These are phyloP conservation scores for Rhodotorula sp. DNA, from an alignment of 1,284 basidiomycete species.

Conservation along the genomic window DNA sequence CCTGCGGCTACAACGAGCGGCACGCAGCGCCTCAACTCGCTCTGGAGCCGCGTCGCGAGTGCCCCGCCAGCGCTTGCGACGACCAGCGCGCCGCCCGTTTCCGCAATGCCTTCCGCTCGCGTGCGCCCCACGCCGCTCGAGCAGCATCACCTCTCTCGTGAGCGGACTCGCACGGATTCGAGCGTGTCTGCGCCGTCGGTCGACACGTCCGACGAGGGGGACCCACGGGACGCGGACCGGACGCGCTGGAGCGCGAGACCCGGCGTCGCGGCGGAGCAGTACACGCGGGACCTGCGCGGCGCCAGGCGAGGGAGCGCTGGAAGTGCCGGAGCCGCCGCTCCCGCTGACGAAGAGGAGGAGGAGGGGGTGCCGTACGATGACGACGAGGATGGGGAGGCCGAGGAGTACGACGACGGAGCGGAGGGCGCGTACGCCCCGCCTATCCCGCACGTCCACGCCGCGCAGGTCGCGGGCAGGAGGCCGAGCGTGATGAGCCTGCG, in stretches of 20 bases:
- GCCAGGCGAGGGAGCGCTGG: background rate
- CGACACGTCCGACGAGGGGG: background rate
- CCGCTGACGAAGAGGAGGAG: background rate
- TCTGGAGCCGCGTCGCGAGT: conserved; percentile 1
- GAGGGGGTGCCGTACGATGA: background rate
- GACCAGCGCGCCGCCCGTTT: background rate
- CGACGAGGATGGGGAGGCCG: background rate
- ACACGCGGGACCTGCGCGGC: background rate
- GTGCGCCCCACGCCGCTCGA: background rate
- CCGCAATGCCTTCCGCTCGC: background rate
- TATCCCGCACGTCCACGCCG: background rate
- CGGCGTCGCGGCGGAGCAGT: background rate
- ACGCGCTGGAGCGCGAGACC: background rate
- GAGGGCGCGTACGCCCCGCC: conserved; percentile 20
- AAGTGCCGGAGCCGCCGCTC: background rate
- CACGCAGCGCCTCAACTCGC: background rate
- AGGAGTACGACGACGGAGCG: background rate
- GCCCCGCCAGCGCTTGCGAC: background rate
- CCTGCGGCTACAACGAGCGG: background rate
- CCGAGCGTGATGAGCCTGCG: background rate
- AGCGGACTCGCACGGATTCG: background rate
- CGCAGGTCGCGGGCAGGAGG: background rate
- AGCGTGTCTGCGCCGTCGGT: background rate
- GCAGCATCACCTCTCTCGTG: background rate
- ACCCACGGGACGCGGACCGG: background rate